Evolutionary conservation across 2,329 filamentous ascomycete species (phyloP).

Genomic region (Diaporthe australafricana): DNA sequence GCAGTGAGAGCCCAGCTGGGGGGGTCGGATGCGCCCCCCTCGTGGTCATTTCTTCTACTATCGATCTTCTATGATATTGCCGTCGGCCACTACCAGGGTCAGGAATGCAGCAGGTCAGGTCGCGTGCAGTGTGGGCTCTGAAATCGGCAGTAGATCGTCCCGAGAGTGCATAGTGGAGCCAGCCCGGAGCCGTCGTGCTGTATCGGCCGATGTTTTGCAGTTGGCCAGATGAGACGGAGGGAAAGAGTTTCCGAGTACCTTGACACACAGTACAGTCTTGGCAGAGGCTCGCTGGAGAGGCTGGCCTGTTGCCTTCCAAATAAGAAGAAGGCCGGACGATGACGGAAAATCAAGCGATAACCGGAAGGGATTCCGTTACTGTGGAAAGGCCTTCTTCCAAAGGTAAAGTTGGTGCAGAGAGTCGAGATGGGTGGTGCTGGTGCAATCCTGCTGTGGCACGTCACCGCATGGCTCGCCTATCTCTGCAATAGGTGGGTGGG

Average conservation of each 20-base stretch:
- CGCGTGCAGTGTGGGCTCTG: background rate
- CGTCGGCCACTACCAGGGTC: background rate
- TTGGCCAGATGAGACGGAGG: constrained; percentile 29
- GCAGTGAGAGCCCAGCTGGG: background rate
- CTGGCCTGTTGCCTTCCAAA: constrained; percentile 12
- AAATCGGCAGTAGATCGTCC: constrained; percentile 25
- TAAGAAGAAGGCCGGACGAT: background rate
- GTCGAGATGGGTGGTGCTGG: background rate
- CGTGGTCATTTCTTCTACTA: background rate
- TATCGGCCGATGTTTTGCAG: constrained; percentile 28
- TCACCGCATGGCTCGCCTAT: constrained; percentile 14
- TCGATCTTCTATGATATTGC: too few species aligned
- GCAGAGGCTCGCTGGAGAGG: background rate
- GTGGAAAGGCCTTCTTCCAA: background rate
- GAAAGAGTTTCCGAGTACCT: constrained; percentile 1
- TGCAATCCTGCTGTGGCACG: background rate
- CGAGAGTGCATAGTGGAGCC: constrained; percentile 19
- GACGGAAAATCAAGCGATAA: background rate
- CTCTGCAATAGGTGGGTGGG: background rate
- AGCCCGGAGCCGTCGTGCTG: constrained; percentile 25
- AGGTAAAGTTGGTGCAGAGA: background rate
- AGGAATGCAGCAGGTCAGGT: background rate
- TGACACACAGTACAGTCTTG: constrained; percentile 25
- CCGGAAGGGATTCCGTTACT: background rate
- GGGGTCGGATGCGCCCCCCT: background rate